phyloP scores from a whole-genome alignment of 108 stramenopile species.

The Epipyxis sp. region DNA sequence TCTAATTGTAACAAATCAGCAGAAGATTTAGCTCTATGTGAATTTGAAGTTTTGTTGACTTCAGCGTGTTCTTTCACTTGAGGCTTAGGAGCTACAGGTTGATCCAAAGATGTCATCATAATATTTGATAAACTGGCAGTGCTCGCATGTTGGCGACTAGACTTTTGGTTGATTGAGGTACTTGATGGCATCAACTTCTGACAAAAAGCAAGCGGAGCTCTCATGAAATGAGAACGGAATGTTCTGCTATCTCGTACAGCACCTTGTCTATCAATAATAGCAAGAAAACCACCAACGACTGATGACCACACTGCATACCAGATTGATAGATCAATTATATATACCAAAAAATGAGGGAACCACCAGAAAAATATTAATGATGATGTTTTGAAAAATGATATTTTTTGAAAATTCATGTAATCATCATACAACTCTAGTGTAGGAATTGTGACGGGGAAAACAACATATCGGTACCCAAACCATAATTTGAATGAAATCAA shows the following conservation, averaged over 20 bases:
- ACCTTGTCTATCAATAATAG: constrained; percentile 84
- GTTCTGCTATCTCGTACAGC: constrained; percentile 46
- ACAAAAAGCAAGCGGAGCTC: constrained; percentile 79
- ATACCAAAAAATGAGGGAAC: constrained; percentile 89
- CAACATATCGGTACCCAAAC: constrained; percentile 90
- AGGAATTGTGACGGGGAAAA: constrained; percentile 86
- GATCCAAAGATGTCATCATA: not conserved
- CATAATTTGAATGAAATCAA: constrained; percentile 84
- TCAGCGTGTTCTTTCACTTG: too few relatives aligned
- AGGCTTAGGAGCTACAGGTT: not conserved
- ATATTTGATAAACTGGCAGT: not conserved
- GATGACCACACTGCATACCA: constrained; percentile 94
- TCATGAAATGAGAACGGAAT: constrained; percentile 49
- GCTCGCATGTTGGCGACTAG: not conserved
- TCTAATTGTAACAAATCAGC: not conserved
- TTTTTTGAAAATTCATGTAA: constrained; percentile 83
- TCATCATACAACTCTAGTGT: constrained; percentile 87
- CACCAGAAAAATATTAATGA: constrained; percentile 74
- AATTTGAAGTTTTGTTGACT: too few relatives aligned
- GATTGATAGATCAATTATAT: constrained; percentile 91
- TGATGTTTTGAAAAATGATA: constrained; percentile 41
- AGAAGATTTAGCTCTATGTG: not conserved
- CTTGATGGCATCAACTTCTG: constrained; percentile 80
- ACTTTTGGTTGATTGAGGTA: constrained; percentile 50
- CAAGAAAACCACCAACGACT: constrained; percentile 83